Conservation (phyloP, 441 rosid species). For the Euphorbia celastroides region DNA sequence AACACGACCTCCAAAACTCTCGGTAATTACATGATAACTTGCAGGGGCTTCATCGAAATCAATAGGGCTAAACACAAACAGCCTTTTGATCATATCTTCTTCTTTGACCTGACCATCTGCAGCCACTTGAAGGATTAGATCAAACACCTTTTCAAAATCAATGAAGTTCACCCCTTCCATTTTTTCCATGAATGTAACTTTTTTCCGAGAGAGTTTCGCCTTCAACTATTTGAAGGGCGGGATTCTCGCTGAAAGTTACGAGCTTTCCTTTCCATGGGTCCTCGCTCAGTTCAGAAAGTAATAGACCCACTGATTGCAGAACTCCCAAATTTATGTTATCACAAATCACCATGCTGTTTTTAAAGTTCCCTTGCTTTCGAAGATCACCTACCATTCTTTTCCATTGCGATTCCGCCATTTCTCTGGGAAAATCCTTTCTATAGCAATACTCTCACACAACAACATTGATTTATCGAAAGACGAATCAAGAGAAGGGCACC, state of each 20-base stretch:
- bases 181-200: constrained; percentile 23
- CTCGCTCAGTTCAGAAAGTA: too few species aligned
- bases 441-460: too few species aligned
- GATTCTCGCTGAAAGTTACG: too few species aligned
- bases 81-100: too few species aligned
- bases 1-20: too few species aligned
- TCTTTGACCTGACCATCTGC: constrained; percentile 17
- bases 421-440: too few species aligned
- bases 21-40: too few species aligned
- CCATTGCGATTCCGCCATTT: background rate
- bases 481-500: constrained; percentile 26
- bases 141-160: too few species aligned
- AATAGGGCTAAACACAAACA: constrained; percentile 25
- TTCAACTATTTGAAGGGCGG: too few species aligned
- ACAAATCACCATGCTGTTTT: constrained; percentile 4
- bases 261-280: too few species aligned
- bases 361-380: constrained; percentile 34
- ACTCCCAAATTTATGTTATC: constrained; percentile 43
- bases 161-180: constrained; percentile 20
- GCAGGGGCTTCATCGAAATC: constrained; percentile 39
- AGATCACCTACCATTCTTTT: constrained; percentile 56
- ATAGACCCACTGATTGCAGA: constrained; percentile 44
- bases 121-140: constrained; percentile 20
- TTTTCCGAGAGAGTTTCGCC: constrained; percentile 30
- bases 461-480: too few species aligned